Conservation (phyloP, 2,329 filamentous ascomycete species). For the Alternaria postmessia region DNA sequence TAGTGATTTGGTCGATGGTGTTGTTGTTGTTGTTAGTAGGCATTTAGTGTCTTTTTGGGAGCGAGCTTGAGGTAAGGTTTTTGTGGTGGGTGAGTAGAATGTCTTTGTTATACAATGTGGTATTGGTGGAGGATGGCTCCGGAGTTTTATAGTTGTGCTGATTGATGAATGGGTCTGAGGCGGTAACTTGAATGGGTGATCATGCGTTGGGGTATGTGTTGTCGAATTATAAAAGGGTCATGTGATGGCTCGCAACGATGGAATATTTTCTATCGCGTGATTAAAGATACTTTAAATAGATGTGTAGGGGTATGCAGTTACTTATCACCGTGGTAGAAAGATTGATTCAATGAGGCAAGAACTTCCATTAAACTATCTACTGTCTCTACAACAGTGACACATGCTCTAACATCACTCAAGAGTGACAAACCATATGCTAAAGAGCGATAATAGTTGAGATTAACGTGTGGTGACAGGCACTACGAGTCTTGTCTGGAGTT, state of each 20-base stretch:
- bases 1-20: neutral
- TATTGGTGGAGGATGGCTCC: neutral
- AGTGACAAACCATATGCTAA: slow-evolving; percentile 2
- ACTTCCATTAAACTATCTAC: slow-evolving; percentile 7
- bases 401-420: neutral
- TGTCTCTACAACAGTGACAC: neutral
- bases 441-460: slow-evolving; percentile 2
- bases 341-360: neutral
- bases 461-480: neutral
- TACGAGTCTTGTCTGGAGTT: neutral
- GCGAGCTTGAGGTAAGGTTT: neutral
- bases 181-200: neutral
- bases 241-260: neutral
- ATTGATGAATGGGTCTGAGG: neutral
- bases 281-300: neutral
- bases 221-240: accelerated
- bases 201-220: neutral
- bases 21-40: neutral
- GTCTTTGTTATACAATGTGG: neutral
- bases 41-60: neutral
- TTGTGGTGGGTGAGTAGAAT: neutral
- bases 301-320: neutral
- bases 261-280: neutral
- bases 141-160: neutral
- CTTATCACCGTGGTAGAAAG: neutral